Percentiles rank a stretch among this genome's conserved stretches.
phyloP scores from a whole-genome alignment of 2,329 filamentous ascomycete genomes.

The Beauveria caledonica region DNA sequence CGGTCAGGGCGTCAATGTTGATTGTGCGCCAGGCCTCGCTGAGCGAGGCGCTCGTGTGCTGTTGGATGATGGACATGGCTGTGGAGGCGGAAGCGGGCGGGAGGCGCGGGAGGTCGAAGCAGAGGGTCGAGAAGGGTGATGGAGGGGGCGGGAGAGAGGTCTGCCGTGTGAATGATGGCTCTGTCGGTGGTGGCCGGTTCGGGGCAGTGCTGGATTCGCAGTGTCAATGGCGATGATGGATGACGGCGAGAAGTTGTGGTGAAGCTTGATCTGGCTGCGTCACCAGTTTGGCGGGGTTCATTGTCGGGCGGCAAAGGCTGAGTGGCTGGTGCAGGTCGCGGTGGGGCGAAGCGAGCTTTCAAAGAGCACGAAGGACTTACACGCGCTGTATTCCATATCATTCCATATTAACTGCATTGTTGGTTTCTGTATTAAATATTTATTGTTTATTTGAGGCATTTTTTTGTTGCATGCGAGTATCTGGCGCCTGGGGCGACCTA shows the following conservation, averaged over 20 bases:
- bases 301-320: background rate
- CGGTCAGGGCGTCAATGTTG: slow-evolving; percentile 86
- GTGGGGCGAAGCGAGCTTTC: background rate
- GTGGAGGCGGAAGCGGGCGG: background rate
- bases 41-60: slow-evolving; percentile 52
- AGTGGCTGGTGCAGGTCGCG: background rate
- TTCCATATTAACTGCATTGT: background rate
- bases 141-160: background rate
- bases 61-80: slow-evolving; percentile 59
- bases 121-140: background rate
- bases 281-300: slow-evolving; percentile 10
- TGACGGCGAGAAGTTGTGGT: background rate
- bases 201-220: background rate
- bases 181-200: background rate
- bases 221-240: background rate
- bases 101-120: background rate
- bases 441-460: no score
- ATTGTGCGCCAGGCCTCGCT: slow-evolving; percentile 74
- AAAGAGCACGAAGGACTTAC: background rate
- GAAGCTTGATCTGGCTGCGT: slow-evolving; percentile 11
- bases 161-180: no score
- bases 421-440: background rate
- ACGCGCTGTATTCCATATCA: background rate
- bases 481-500: no score
- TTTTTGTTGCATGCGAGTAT: no score